Conservation (phyloP, 805 yeast species). For the Blastobotrys americana region DNA sequence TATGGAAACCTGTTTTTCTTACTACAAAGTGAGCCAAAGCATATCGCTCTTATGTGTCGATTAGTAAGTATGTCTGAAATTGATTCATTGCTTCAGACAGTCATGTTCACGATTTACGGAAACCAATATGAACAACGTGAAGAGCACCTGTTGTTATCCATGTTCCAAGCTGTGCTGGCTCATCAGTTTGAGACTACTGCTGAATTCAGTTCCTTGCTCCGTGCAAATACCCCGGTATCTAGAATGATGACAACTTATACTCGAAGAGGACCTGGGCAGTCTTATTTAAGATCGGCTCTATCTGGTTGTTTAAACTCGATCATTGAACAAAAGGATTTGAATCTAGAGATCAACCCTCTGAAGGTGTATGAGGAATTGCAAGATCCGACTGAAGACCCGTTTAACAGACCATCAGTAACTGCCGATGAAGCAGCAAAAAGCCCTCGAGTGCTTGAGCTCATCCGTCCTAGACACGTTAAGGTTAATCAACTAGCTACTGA, state of each 20-base stretch:
- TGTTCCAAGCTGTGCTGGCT: conserved; percentile 34
- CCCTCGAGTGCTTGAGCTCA: conserved; percentile 25
- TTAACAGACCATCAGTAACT: conserved; percentile 19
- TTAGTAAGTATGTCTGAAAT: conserved; percentile 31
- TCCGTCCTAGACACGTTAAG: conserved; percentile 24
- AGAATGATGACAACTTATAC: conserved; percentile 36
- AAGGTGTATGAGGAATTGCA: conserved; percentile 27
- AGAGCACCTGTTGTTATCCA: conserved; percentile 32
- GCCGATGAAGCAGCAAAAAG: conserved; percentile 28
- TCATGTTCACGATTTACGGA: conserved; percentile 37
- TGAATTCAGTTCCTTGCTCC: conserved; percentile 30
- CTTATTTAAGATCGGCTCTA: conserved; percentile 30
- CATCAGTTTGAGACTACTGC: conserved; percentile 31
- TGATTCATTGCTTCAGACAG: conserved; percentile 34
- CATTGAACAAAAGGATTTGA: conserved; percentile 22
- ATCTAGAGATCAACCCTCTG: conserved; percentile 31
- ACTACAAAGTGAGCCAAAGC: conserved; percentile 33
- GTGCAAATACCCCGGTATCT: conserved; percentile 36
- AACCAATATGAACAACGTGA: conserved; percentile 37
- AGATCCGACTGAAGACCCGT: conserved; percentile 18
- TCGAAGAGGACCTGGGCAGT: conserved; percentile 35
- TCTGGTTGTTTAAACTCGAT: conserved; percentile 24
- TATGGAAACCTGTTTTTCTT: conserved; percentile 33
- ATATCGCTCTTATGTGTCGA: conserved; percentile 31
- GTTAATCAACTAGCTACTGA: conserved; percentile 22